Evolutionary conservation across 768 basidiomycete genomes (phyloP).

Genomic region (Stropharia rugosoannulata): DNA sequence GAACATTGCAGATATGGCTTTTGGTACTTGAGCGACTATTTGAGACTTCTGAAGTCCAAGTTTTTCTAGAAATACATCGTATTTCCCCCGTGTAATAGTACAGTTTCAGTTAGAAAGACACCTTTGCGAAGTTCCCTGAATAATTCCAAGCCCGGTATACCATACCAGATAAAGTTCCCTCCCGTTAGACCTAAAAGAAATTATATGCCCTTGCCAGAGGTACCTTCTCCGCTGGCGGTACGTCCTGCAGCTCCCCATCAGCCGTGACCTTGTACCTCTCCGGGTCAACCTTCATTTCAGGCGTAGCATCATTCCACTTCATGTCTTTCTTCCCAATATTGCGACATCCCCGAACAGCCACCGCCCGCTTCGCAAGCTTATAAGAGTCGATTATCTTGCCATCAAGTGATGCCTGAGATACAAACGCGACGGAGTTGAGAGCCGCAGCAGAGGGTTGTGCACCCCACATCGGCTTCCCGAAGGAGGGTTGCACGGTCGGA

Average conservation of each 20-base stretch:
- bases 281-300: slow-evolving; percentile 87
- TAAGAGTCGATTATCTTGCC: slow-evolving; percentile 63
- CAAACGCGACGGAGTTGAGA: slow-evolving; percentile 83
- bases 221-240: slow-evolving; percentile 68
- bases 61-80: no score
- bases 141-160: background rate
- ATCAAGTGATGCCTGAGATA: slow-evolving; percentile 70
- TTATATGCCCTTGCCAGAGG: slow-evolving; percentile 78
- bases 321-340: slow-evolving; percentile 81
- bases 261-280: slow-evolving; percentile 88
- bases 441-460: slow-evolving; percentile 74
- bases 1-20: no score
- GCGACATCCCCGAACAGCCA: slow-evolving; percentile 78
- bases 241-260: slow-evolving; percentile 74
- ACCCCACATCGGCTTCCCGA: slow-evolving; percentile 94
- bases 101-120: background rate
- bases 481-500: slow-evolving; percentile 90
- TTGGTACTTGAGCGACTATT: no score
- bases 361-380: slow-evolving; percentile 65
- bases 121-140: background rate
- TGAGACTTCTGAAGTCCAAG: no score
- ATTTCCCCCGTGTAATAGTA: no score
- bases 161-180: background rate
- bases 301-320: slow-evolving; percentile 88
- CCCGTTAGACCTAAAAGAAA: slow-evolving; percentile 53